phyloP scores from a whole-genome alignment of 768 basidiomycete genomes.

The Phylloporus rhodoxanthus region DNA sequence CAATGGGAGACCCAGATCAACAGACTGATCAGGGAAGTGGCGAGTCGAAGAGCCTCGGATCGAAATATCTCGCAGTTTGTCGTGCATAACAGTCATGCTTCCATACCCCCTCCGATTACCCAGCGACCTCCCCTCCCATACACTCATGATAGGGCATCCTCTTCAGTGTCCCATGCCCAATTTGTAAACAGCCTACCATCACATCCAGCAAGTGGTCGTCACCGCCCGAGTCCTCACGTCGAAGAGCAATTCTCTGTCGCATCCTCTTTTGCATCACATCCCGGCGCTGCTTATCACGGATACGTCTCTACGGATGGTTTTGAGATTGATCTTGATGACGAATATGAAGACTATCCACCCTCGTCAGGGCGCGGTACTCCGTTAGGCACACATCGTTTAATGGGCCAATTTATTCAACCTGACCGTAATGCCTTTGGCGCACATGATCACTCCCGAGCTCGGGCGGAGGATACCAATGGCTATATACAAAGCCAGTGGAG shows the following conservation, averaged over 20 bases:
- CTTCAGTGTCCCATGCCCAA: conserved; percentile 28
- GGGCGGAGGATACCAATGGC: conserved; percentile 65
- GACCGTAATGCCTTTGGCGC: conserved; percentile 46
- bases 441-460: conserved; percentile 56
- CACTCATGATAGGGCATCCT: conserved; percentile 34
- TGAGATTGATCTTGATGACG: conserved; percentile 68
- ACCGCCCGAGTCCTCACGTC: conserved; percentile 33
- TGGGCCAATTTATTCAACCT: conserved; percentile 52
- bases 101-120: conserved; percentile 31
- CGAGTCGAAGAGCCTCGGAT: conserved; percentile 64
- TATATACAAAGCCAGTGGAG: conserved; percentile 63
- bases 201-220: conserved; percentile 32
- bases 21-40: conserved; percentile 75
- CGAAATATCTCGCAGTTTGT: conserved; percentile 52
- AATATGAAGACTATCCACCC: conserved; percentile 65
- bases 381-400: conserved; percentile 50
- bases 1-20: conserved; percentile 92
- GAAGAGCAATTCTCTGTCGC: conserved; percentile 35
- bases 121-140: conserved; percentile 33
- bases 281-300: conserved; percentile 15
- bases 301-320: conserved; percentile 65
- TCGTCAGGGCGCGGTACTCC: conserved; percentile 75
- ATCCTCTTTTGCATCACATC: conserved; percentile 29
- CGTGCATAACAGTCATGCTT: conserved; percentile 38
- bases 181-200: conserved; percentile 30